These are phyloP conservation scores for Auriscalpium microsporum DNA, from an alignment of 768 basidiomycete species.

Conservation along the genomic window DNA sequence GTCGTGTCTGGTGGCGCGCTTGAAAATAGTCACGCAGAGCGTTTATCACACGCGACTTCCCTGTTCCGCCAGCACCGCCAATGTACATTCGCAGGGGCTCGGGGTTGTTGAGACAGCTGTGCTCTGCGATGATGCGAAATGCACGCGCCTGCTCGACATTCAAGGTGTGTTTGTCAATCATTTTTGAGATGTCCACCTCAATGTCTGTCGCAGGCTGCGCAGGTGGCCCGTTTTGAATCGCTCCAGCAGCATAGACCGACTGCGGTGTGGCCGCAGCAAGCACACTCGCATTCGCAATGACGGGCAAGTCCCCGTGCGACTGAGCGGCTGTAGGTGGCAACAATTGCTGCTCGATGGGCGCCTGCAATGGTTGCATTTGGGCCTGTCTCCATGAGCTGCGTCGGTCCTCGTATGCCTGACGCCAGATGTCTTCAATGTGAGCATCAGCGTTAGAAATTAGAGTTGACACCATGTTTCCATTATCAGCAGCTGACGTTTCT, in stretches of 20 bases:
- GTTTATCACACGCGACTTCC: slow-evolving; percentile 33
- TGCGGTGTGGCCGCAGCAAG: neutral
- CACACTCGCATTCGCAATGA: neutral
- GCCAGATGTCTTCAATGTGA: neutral
- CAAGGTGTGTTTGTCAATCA: slow-evolving; percentile 19
- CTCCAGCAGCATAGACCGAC: neutral
- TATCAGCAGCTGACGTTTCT: neutral
- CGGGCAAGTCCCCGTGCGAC: neutral
- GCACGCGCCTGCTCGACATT: slow-evolving; percentile 28
- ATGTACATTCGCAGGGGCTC: slow-evolving; percentile 28
- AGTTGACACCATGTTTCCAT: neutral
- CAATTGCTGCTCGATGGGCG: neutral
- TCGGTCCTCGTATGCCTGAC: neutral
- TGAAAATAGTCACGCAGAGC: slow-evolving; percentile 28
- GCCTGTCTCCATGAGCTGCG: neutral
- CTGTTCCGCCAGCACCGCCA: slow-evolving; percentile 33
- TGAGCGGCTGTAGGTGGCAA: neutral
- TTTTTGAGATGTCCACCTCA: neutral
- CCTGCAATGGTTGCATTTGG: neutral
- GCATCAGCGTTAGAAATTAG: neutral
- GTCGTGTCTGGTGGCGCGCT: slow-evolving; percentile 8
- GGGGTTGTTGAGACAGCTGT: slow-evolving; percentile 11
- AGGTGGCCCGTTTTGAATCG: neutral
- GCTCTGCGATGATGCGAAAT: slow-evolving; percentile 25
- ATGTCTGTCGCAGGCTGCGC: neutral